Percentiles rank a stretch among this genome's conserved stretches.
These are phyloP conservation scores for Aspergillus mulundensis DNA, from an alignment of 495 filamentous ascomycete genomes.

Conservation along the genomic window DNA sequence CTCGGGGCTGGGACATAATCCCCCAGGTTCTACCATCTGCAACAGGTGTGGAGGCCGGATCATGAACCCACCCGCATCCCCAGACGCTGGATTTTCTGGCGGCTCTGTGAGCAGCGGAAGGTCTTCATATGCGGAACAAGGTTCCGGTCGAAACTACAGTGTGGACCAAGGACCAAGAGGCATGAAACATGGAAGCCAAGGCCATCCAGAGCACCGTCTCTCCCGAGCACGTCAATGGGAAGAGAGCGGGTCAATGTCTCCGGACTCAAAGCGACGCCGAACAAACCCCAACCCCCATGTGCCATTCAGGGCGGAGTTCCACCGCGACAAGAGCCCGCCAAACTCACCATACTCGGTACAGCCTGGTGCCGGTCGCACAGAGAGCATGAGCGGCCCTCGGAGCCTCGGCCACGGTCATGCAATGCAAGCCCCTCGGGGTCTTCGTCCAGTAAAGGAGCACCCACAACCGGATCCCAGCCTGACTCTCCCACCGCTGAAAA, in stretches of 20 bases:
- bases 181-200: conserved; percentile 21
- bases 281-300: conserved; percentile 38
- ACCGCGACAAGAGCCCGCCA: conserved; percentile 32
- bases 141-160: conserved; percentile 21
- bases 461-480: conserved; percentile 39
- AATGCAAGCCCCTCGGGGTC: conserved; percentile 33
- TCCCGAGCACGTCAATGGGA: conserved; percentile 28
- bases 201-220: conserved; percentile 14
- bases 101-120: conserved; percentile 16
- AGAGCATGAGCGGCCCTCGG: conserved; percentile 27
- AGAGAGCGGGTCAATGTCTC: conserved; percentile 28
- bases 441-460: conserved; percentile 20
- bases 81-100: conserved; percentile 35
- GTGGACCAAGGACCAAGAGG: conserved; percentile 18
- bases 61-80: conserved; percentile 45
- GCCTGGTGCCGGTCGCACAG: conserved; percentile 31
- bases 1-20: conserved; percentile 38
- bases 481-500: conserved; percentile 60
- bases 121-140: conserved; percentile 17
- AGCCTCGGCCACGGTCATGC: conserved; percentile 24
- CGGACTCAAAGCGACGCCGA: conserved; percentile 57
- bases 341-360: conserved; percentile 31
- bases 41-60: conserved; percentile 41
- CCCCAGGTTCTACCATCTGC: conserved; percentile 37
- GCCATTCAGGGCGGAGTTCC: conserved; percentile 23